phyloP scores from a whole-genome alignment of 345 rosid genomes.

The Nasturtium officinale region DNA sequence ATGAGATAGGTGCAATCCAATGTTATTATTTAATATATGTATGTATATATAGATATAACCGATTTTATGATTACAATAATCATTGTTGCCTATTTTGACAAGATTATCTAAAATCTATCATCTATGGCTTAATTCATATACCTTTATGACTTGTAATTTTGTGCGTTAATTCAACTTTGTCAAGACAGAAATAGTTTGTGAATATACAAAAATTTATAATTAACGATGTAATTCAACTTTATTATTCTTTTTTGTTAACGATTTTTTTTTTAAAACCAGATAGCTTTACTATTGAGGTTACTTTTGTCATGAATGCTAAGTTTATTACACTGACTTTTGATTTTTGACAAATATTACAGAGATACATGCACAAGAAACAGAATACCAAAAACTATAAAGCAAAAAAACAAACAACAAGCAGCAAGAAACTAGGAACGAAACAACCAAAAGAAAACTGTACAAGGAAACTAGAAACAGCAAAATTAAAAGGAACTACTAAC shows the following conservation, averaged over 20 bases:
- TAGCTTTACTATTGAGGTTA: background rate
- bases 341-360: no score
- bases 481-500: no score
- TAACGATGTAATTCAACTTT: no score
- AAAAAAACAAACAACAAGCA: no score
- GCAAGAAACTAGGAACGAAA: no score
- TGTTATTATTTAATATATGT: background rate
- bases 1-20: background rate
- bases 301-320: background rate
- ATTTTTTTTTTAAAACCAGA: no score
- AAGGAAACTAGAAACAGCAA: no score
- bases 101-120: background rate
- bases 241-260: no score
- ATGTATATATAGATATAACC: background rate
- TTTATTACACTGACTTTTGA: no score
- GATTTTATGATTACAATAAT: background rate
- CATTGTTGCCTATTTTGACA: background rate
- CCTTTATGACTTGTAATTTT: background rate
- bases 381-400: no score
- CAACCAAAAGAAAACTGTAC: no score
- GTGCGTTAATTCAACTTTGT: background rate
- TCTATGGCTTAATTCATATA: background rate
- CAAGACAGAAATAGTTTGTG: background rate
- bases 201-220: background rate
- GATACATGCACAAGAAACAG: no score